Percentiles rank a stretch among this genome's conserved stretches.
These are phyloP conservation scores for Cordyceps cateniannulata DNA, from an alignment of 2,329 filamentous ascomycete species.

Conservation along the genomic window DNA sequence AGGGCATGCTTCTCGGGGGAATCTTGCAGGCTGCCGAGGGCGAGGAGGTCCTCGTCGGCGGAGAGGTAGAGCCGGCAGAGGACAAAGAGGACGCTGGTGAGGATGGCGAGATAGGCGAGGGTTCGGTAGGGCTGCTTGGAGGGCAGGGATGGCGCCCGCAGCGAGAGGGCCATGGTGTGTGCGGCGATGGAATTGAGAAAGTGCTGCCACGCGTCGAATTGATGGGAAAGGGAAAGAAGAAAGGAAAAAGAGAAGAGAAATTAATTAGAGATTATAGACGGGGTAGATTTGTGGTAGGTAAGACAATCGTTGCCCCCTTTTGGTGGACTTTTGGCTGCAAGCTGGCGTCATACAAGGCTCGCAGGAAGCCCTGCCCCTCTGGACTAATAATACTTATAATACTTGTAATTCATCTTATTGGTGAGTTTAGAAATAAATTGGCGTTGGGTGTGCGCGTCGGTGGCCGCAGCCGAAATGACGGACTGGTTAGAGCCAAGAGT, in stretches of 20 bases:
- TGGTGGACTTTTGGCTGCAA: background rate
- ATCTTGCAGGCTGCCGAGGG: conserved; percentile 6
- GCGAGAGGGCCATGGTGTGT: background rate
- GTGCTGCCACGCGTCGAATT: too few relatives aligned
- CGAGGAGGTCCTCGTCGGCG: conserved; percentile 1
- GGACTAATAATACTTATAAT: background rate
- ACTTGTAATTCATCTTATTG: too few relatives aligned
- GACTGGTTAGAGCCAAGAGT: too few relatives aligned
- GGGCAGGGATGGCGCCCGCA: background rate
- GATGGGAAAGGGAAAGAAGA: too few relatives aligned
- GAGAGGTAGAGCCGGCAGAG: background rate
- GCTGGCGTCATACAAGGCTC: background rate
- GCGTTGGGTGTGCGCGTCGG: too few relatives aligned
- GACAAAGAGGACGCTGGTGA: background rate
- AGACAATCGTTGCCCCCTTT: background rate
- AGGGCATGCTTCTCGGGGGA: conserved; percentile 13
- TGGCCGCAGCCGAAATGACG: background rate
- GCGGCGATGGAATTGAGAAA: too few relatives aligned
- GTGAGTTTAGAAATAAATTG: too few relatives aligned
- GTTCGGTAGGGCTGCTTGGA: background rate
- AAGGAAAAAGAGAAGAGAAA: too few relatives aligned
- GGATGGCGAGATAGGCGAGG: background rate
- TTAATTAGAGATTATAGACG: too few relatives aligned
- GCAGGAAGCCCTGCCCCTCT: too few relatives aligned
- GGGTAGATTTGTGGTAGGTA: too few relatives aligned